Percentiles rank a stretch among this genome's conserved stretches.
Conservation (phyloP, 768 basidiomycete species). For the Mrakia blollopis region DNA sequence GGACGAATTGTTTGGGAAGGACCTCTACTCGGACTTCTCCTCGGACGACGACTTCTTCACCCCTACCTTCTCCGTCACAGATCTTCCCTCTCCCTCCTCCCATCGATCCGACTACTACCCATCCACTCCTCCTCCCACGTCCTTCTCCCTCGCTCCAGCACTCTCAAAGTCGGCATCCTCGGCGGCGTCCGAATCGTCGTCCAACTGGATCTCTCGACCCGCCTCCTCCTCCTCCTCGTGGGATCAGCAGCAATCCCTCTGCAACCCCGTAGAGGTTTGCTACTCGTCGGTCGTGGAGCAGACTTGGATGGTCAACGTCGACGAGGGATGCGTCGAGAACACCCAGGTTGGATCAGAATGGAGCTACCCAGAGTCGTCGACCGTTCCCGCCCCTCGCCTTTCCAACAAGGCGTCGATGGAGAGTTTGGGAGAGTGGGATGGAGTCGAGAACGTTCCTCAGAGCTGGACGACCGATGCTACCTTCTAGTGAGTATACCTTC, state of each 20-base stretch:
- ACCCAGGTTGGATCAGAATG: not conserved
- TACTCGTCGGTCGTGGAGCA: not conserved
- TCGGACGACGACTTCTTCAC: slow-evolving; percentile 22
- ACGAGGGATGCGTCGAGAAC: too few species aligned
- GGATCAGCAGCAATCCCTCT: not conserved
- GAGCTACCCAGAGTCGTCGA: not conserved
- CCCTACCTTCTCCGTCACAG: slow-evolving; percentile 1
- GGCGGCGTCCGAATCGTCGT: not conserved
- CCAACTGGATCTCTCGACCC: not conserved
- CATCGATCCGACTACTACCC: not conserved
- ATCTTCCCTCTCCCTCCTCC: slow-evolving; percentile 5
- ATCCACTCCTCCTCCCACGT: not conserved
- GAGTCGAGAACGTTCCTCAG: slow-evolving; percentile 10
- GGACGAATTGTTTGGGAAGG: not conserved
- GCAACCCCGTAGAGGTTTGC: not conserved
- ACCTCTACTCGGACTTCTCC: slow-evolving; percentile 3
- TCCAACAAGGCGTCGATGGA: slow-evolving; percentile 23
- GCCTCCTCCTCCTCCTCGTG: not conserved
- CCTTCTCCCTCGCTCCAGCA: slow-evolving; percentile 1
- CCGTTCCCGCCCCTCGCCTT: not conserved
- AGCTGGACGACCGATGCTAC: not conserved
- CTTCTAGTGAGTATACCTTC: not conserved
- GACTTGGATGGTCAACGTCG: not conserved
- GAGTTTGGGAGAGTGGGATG: slow-evolving; percentile 12
- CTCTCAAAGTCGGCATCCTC: not conserved